A percentile compares a stretch with the other conserved stretches of the same genome.
Evolutionary conservation across 306 rosid genomes (phyloP).

Genomic region (Comarum palustre): DNA sequence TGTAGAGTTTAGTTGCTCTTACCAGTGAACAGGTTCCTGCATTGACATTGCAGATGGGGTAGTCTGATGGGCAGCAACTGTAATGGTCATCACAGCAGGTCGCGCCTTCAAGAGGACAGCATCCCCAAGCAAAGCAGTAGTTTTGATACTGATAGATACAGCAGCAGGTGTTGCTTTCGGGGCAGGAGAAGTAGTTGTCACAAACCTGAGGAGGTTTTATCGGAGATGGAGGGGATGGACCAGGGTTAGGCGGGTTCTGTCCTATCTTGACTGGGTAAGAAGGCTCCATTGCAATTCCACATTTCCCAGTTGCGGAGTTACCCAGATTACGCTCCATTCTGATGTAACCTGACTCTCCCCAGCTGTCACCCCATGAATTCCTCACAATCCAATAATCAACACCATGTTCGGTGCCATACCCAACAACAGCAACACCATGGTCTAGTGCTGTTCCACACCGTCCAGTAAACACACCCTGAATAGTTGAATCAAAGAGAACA

Average conservation of each 20-base stretch:
- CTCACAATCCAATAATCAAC: constrained; percentile 73
- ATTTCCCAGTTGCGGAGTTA: constrained; percentile 34
- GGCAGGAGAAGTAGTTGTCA: constrained; percentile 59
- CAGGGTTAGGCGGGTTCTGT: constrained; percentile 74
- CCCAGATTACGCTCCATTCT: constrained; percentile 73
- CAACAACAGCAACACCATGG: constrained; percentile 74
- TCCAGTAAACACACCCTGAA: constrained; percentile 83
- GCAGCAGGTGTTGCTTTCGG: constrained; percentile 69
- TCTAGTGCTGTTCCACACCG: constrained; percentile 74
- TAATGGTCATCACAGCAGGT: constrained; percentile 87
- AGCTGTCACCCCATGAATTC: constrained; percentile 80
- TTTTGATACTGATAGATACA: constrained; percentile 49
- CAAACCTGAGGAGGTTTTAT: constrained; percentile 75
- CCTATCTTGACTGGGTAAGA: constrained; percentile 75
- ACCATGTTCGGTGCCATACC: constrained; percentile 71
- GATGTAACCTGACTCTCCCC: constrained; percentile 86
- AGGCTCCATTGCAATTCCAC: constrained; percentile 74
- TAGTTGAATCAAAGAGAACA: neutral
- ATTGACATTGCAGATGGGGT: constrained; percentile 57
- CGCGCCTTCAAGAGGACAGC: constrained; percentile 90
- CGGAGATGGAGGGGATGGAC: constrained; percentile 93
- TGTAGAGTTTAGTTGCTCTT: neutral
- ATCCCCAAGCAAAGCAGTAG: constrained; percentile 75
- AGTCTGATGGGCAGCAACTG: constrained; percentile 89
- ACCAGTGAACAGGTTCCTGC: constrained; percentile 68